Evolutionary conservation across 805 yeast genomes (phyloP).

Genomic region (Hanseniaspora singularis): DNA sequence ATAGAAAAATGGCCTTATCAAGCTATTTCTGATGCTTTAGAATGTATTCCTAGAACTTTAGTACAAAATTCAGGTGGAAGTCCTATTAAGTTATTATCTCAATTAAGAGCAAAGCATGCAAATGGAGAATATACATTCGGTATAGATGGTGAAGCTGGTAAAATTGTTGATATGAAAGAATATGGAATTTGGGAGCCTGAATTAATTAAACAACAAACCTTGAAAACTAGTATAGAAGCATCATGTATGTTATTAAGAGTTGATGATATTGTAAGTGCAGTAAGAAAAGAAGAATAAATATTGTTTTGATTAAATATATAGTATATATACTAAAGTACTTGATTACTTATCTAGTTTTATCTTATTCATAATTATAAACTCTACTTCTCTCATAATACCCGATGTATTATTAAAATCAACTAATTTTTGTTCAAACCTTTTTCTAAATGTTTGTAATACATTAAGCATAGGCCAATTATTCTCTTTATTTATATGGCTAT

Average conservation of each 20-base stretch:
- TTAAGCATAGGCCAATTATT: conserved; percentile 33
- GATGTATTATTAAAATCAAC: neutral
- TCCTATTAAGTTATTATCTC: conserved; percentile 79
- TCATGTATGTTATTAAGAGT: conserved; percentile 90
- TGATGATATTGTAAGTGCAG: conserved; percentile 95
- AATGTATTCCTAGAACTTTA: conserved; percentile 93
- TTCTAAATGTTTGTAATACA: conserved; percentile 29
- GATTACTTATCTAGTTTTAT: too few species aligned
- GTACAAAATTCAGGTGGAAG: conserved; percentile 97
- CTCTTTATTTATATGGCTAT: conserved; percentile 35
- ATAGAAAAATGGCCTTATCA: conserved; percentile 97
- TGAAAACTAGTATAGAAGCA: conserved; percentile 95
- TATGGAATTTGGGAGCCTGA: conserved; percentile 99
- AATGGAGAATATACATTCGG: conserved; percentile 78
- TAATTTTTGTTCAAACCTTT: conserved; percentile 16
- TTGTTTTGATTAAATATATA: neutral
- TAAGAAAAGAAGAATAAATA: conserved; percentile 41
- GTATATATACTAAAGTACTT: neutral
- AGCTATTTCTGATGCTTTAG: conserved; percentile 97
- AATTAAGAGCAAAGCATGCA: conserved; percentile 92
- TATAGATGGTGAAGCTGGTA: conserved; percentile 89
- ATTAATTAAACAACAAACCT: conserved; percentile 90
- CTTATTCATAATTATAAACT: too few species aligned
- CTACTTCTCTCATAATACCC: neutral
- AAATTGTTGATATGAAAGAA: conserved; percentile 85